Base-by-base conservation (phyloP, 2,329 filamentous ascomycete species). In the Exutisphaerella laricina region DNA sequence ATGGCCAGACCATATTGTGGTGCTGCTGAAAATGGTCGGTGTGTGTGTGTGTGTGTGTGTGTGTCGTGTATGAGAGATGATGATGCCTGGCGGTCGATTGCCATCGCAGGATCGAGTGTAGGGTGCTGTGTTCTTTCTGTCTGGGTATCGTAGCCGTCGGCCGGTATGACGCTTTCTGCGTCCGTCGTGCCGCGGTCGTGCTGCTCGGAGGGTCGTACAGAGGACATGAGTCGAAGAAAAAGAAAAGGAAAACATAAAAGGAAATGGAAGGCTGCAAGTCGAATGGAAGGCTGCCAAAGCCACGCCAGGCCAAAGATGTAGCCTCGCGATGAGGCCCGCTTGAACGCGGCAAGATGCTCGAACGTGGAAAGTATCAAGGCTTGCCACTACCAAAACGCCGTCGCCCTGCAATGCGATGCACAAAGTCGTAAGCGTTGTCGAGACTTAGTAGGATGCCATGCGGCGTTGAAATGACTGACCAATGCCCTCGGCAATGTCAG, bases 371-470 rank as follows among this genome's bases (percentile, higher is more conserved):
- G 31, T 28, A 16, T 21, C 41, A 30, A 42, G 25, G 46, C 39
- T 14, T 35, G 31, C 32, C 45, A 33, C 30, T 29, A 29, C 39
- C 32, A 34, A 30, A 49, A 47, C 50, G 45, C 48, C 43, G 22
- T 31, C 45, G 48, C 43, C 35, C 45, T 39, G 41, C 33, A 40
- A 46, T 54, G 51, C 38, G 43, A 38, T 45, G 48, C 17, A 16
- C 26, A 38, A 38, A 47, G 40, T 23, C 16, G 40, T 45, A 45
- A 41, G 41, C 37, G 44, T 13, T 20, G 20, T 35, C 28, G 34
- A 39, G 26, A 22, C 31, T 56, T 50, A 64, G 50, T 63, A 64
- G 3, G 61, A 62, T n/a, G 61, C 61, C 56, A 64, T 62, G 32
- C 62, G 59, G 20, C 61, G 54, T 22, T 55, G 46, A 36, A 58